phyloP scores from a whole-genome alignment of 1,139 yeast species.

The Candida albicans region DNA sequence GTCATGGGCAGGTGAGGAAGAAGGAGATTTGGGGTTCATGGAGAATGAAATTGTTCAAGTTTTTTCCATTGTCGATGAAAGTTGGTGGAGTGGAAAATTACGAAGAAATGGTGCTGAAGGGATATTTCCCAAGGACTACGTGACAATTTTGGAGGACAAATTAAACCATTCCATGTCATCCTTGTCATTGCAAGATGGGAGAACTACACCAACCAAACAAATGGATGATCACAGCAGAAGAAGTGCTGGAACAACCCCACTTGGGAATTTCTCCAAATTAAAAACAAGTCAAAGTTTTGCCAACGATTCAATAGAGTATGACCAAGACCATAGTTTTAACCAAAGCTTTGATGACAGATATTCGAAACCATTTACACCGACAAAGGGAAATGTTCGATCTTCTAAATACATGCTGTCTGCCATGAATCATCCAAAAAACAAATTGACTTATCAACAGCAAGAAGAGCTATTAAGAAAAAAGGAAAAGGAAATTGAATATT shows the following conservation, averaged over 20 bases:
- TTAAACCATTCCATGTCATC: slow-evolving; percentile 17
- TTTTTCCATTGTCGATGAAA: slow-evolving; percentile 75
- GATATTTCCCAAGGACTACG: slow-evolving; percentile 84
- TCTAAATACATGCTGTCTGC: slow-evolving; percentile 21
- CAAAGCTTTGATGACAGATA: slow-evolving; percentile 7
- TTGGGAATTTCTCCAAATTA: slow-evolving; percentile 12
- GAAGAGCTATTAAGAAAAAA: slow-evolving; percentile 21
- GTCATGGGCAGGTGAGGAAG: slow-evolving; percentile 90
- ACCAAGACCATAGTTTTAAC: slow-evolving; percentile 26
- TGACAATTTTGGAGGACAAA: slow-evolving; percentile 51
- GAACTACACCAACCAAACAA: slow-evolving; percentile 17
- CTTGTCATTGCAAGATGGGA: slow-evolving; percentile 16
- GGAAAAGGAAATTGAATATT: slow-evolving; percentile 35
- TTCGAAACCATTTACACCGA: slow-evolving; percentile 11
- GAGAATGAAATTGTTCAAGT: slow-evolving; percentile 93
- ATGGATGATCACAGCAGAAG: slow-evolving; percentile 15
- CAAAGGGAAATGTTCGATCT: slow-evolving; percentile 18
- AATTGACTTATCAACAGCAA: slow-evolving; percentile 18
- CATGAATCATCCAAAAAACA: slow-evolving; percentile 22
- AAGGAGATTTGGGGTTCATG: slow-evolving; percentile 86
- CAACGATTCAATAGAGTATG: slow-evolving; percentile 22
- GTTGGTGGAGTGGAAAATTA: slow-evolving; percentile 88
- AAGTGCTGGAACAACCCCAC: slow-evolving; percentile 20
- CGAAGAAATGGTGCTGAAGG: slow-evolving; percentile 83
- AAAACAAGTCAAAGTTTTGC: slow-evolving; percentile 20